Conservation (phyloP, 2,329 filamentous ascomycete species). For the Tolypocladium nubicola region DNA sequence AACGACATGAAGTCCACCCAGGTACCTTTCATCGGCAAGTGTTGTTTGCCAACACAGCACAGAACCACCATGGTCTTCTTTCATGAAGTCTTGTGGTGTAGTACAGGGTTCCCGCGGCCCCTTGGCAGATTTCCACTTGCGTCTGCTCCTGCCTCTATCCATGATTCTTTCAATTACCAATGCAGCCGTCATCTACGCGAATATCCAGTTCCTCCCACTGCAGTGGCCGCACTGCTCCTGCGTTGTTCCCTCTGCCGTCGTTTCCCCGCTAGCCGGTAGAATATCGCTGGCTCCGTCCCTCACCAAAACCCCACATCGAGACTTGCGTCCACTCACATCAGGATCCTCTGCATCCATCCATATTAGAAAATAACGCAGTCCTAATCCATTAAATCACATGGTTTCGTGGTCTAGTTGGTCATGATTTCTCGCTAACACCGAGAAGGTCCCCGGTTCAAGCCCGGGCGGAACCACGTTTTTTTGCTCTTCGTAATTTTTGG, state of each 20-base stretch:
- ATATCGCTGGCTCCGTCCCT: too few species aligned
- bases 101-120: too few species aligned
- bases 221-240: too few species aligned
- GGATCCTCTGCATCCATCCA: background rate
- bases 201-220: too few species aligned
- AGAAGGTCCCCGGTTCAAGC: conserved; percentile 29
- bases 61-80: conserved; percentile 1
- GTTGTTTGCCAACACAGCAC: background rate
- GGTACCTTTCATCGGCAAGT: background rate
- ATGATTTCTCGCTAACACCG: conserved; percentile 29
- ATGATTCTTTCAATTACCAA: too few species aligned
- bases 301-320: background rate
- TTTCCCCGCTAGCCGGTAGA: too few species aligned
- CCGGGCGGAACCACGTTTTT: conserved; percentile 24
- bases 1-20: background rate
- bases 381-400: background rate
- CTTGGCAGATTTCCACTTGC: too few species aligned
- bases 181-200: too few species aligned
- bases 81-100: too few species aligned
- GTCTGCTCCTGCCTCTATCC: too few species aligned
- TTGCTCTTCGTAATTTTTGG: background rate
- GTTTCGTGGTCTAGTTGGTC: conserved; percentile 30
- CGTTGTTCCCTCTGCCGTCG: too few species aligned
- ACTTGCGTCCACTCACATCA: background rate
- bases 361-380: background rate